phyloP scores from a whole-genome alignment of 192 early-diverging fungal species.

The Haplosporangium gracile region DNA sequence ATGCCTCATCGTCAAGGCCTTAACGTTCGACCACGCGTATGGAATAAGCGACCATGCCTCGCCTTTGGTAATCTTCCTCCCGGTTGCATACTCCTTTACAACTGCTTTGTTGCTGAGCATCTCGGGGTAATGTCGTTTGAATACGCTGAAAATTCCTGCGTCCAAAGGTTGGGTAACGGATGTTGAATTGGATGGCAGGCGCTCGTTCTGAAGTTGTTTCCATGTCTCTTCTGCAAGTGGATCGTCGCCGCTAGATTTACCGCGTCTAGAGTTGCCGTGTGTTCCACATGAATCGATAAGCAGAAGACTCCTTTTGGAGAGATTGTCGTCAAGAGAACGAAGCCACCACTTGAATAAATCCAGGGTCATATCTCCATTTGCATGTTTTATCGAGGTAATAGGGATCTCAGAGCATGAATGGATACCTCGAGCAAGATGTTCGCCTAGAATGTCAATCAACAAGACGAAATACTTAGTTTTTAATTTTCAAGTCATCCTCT shows the following conservation, averaged over 20 bases:
- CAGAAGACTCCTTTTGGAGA: not conserved
- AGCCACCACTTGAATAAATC: not conserved
- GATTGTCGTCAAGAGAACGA: not conserved
- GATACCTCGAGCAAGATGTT: not conserved
- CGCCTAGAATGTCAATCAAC: not conserved
- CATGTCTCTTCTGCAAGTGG: no score
- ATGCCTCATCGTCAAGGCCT: no score
- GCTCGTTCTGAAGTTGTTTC: slow-evolving; percentile 11
- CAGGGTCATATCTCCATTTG: not conserved
- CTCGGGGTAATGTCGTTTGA: no score
- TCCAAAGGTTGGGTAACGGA: slow-evolving; percentile 25
- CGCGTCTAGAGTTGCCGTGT: not conserved
- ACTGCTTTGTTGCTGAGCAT: no score
- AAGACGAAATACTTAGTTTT: not conserved
- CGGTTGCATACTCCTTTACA: no score
- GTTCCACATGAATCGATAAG: slow-evolving; percentile 9
- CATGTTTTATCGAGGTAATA: not conserved
- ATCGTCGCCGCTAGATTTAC: not conserved
- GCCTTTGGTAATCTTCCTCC: no score
- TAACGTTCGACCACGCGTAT: no score
- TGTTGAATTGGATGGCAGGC: slow-evolving; percentile 18
- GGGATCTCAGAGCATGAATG: not conserved
- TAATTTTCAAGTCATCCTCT: not conserved
- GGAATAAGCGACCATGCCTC: no score
- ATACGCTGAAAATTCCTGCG: no score